Conservation (phyloP, 805 yeast genomes). For the Ogataea trehalophila region DNA sequence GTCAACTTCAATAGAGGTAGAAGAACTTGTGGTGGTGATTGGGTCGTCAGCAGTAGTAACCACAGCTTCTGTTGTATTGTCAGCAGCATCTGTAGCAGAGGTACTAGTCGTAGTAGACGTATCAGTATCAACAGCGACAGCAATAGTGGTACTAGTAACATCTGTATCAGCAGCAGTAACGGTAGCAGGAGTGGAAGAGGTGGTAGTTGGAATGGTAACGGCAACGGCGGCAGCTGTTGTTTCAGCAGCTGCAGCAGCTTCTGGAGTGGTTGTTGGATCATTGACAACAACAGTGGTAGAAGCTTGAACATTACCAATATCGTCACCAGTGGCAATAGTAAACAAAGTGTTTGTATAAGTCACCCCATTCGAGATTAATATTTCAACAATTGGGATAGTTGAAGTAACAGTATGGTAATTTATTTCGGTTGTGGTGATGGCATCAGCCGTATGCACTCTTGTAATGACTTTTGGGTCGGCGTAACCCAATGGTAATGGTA, state of each 20-base stretch:
- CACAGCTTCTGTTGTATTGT: conserved; percentile 15
- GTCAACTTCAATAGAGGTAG: conserved; percentile 14
- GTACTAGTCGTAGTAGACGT: conserved; percentile 18
- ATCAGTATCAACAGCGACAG: too few relatives aligned
- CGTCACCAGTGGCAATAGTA: conserved; percentile 31
- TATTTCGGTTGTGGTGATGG: conserved; percentile 28
- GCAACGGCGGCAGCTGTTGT: conserved; percentile 4
- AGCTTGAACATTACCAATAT: conserved; percentile 8
- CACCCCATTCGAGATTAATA: conserved; percentile 46
- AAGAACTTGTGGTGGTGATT: conserved; percentile 8
- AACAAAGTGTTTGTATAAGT: conserved; percentile 45
- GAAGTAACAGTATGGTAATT: conserved; percentile 42
- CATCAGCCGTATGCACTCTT: conserved; percentile 27
- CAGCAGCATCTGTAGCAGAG: conserved; percentile 15
- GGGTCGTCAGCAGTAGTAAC: conserved; percentile 10
- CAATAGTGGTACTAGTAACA: conserved; percentile 10
- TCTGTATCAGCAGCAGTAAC: conserved; percentile 7
- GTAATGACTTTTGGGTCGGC: conserved; percentile 23
- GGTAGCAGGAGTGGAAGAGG: conserved; percentile 13
- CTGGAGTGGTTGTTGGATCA: conserved; percentile 9
- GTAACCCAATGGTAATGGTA: conserved; percentile 15
- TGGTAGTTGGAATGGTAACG: conserved; percentile 2
- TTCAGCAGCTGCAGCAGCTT: conserved; percentile 6
- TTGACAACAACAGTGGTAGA: conserved; percentile 14
- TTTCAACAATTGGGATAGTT: conserved; percentile 47